A percentile compares a stretch with the other conserved stretches of the same genome.
Evolutionary conservation across 345 rosid species (phyloP).

Genomic region (Linum lewisii): DNA sequence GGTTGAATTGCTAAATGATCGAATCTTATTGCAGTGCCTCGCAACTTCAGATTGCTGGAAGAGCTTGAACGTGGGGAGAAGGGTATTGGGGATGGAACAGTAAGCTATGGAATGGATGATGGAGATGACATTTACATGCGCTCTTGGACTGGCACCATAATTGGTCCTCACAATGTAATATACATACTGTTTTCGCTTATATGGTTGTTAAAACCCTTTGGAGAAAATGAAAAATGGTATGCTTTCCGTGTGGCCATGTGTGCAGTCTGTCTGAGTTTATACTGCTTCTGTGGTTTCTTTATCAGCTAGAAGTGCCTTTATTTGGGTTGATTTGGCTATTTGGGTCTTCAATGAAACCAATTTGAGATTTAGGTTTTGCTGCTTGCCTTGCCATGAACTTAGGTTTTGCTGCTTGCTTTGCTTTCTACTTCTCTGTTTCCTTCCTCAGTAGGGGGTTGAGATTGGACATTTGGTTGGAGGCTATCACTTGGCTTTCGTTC

Average conservation of each 20-base stretch:
- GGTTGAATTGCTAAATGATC: too few species aligned
- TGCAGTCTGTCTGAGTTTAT: background rate
- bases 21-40: slow-evolving; percentile 41
- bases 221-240: too few species aligned
- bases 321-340: background rate
- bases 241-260: background rate
- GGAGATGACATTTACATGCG: slow-evolving; percentile 88
- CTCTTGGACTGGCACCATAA: slow-evolving; percentile 89
- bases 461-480: background rate
- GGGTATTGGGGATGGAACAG: slow-evolving; percentile 84
- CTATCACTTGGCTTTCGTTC: too few species aligned
- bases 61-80: slow-evolving; percentile 94
- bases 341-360: background rate
- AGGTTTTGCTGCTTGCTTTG: too few species aligned
- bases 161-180: slow-evolving; percentile 91
- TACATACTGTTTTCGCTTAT: slow-evolving; percentile 8
- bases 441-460: background rate
- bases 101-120: slow-evolving; percentile 93
- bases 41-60: slow-evolving; percentile 75
- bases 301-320: too few species aligned
- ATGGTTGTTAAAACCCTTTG: too few species aligned
- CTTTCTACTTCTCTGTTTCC: background rate
- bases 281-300: too few species aligned
- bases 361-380: background rate
- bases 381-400: too few species aligned